Evolutionary conservation across 208 protist species (phyloP), one percentile per base, ranked within the genome.

Genomic region (Sergeia podlipaevii): DNA sequence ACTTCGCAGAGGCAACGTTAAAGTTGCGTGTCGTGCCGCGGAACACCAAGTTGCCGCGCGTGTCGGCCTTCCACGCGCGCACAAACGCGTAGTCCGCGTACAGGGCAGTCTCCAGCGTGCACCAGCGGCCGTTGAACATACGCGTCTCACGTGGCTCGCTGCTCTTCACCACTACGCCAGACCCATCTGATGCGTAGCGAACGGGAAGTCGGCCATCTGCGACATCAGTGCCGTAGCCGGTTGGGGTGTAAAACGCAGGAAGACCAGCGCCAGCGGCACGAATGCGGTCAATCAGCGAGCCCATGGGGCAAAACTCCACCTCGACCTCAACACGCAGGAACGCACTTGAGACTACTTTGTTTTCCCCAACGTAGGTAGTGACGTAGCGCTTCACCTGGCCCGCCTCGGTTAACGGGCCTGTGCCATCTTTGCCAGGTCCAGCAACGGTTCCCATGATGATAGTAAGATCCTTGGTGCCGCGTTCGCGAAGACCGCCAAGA

Each of bases 201-300:
- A 98, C 86, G 15, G 96, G 92, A 59, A 97, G 93, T 1, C 91
- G 90, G 33, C 87, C 90, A 29, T 80, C 80, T 71, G 95, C 74
- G 43, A 89, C 69, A 53, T 87, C 70, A 15, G 97, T 99, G 20
- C 97, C 97, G 53, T 91, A 95, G 46, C 70, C 97, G 4, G 96
- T 98, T 4, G 86, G 77, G 15, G 97, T 99, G 88, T 96, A 99
- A 66, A 99, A 98, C 18, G 96, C 97, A 5, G 97, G 97, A 26
- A 99, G 96, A 55, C 97, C 97, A 0, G 96, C 96, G 50, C 97
- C 97, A 51, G 85, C 97, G 4, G 96, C 93, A 34, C 97, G 81
- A 56, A 98, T 73, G 30, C 82, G 58, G 68, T 99, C 97, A 26
- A 96, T 96, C 6, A 99, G 80, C 10, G 96, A 98, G 23, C 97